Conservation (phyloP, 106 monocot species). For the Acorus calamus region DNA sequence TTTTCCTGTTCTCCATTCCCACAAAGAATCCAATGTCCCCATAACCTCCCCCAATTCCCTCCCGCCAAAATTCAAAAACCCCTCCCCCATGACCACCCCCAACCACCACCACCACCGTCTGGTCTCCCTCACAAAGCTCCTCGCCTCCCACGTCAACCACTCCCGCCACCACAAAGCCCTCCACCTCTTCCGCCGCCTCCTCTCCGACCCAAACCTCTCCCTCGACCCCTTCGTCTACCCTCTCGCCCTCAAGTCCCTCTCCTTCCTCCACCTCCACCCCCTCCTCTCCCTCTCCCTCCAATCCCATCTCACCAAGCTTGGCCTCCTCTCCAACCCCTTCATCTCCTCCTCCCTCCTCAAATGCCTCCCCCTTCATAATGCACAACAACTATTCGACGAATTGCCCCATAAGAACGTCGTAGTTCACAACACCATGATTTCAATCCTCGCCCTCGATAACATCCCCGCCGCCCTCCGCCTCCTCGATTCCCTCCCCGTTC, state of each 20-base stretch:
- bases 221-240: too few species aligned
- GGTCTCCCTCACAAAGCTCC: slow-evolving; percentile 33
- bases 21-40: too few species aligned
- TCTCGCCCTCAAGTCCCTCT: too few species aligned
- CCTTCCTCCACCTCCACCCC: too few species aligned
- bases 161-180: slow-evolving; percentile 50
- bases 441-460: slow-evolving; percentile 21
- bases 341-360: slow-evolving; percentile 36
- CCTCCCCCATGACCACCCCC: too few species aligned
- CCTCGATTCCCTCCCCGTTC: slow-evolving; percentile 44
- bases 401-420: slow-evolving; percentile 15
- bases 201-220: slow-evolving; percentile 4
- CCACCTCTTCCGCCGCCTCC: slow-evolving; percentile 47
- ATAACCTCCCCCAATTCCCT: too few species aligned
- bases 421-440: slow-evolving; percentile 61
- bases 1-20: too few species aligned
- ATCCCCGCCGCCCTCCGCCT: slow-evolving; percentile 27
- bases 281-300: too few species aligned
- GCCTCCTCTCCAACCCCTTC: too few species aligned
- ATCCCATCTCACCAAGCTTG: too few species aligned
- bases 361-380: slow-evolving; percentile 13
- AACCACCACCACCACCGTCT: slow-evolving; percentile 22
- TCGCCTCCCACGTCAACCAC: slow-evolving; percentile 43
- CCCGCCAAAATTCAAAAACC: too few species aligned
- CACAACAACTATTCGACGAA: slow-evolving; percentile 58